These are phyloP conservation scores for Phaeosphaeria sp. DNA, from an alignment of 2,329 filamentous ascomycete species.

Conservation along the genomic window DNA sequence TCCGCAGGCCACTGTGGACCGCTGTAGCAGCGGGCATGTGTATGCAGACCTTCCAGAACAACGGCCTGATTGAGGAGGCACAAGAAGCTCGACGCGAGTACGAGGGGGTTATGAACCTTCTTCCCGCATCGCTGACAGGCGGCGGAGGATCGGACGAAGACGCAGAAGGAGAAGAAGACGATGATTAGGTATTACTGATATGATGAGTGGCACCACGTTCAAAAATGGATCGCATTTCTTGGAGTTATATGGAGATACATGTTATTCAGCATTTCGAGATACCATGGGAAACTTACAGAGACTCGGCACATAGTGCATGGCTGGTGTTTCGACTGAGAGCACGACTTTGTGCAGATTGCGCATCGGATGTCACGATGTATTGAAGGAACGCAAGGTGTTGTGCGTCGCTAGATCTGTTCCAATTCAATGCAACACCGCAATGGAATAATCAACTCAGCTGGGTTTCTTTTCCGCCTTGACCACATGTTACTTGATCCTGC, in stretches of 20 bases:
- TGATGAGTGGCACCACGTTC: background rate
- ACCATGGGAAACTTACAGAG: slow-evolving; percentile 4
- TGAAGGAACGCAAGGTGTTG: background rate
- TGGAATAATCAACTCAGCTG: background rate
- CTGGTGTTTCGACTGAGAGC: background rate
- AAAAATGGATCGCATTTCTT: slow-evolving; percentile 2
- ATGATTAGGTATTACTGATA: background rate
- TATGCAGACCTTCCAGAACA: slow-evolving; percentile 35
- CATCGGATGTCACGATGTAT: no score
- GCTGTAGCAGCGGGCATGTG: slow-evolving; percentile 42
- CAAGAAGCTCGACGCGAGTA: slow-evolving; percentile 24
- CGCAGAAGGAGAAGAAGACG: slow-evolving; percentile 31
- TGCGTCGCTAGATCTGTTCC: background rate
- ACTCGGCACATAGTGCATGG: background rate
- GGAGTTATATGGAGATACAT: slow-evolving; percentile 6
- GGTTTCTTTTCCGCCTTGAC: background rate
- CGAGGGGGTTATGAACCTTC: slow-evolving; percentile 24
- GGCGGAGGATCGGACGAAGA: slow-evolving; percentile 21
- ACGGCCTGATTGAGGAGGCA: slow-evolving; percentile 38
- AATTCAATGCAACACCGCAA: background rate
- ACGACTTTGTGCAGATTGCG: background rate
- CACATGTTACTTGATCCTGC: background rate
- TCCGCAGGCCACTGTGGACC: slow-evolving; percentile 32
- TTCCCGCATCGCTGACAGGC: slow-evolving; percentile 35
- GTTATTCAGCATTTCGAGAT: slow-evolving; percentile 5